These are phyloP conservation scores for Polytrichum formosum DNA, from an alignment of 225 moss, liverwort and hornwort species.

Conservation along the genomic window DNA sequence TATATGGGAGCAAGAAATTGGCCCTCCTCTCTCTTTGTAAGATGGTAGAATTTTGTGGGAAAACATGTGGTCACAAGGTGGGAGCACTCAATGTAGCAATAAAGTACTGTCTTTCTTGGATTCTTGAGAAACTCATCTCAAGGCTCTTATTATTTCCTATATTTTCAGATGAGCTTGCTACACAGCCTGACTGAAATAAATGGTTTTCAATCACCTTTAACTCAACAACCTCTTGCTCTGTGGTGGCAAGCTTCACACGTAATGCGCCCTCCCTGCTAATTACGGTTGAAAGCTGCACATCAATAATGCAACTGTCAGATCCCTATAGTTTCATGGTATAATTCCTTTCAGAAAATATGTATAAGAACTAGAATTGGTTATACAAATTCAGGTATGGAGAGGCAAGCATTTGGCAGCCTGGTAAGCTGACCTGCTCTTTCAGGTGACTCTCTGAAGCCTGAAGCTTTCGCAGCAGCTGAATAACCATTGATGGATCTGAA, in stretches of 20 bases:
- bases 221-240: slow-evolving; percentile 76
- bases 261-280: slow-evolving; percentile 70
- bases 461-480: slow-evolving; percentile 73
- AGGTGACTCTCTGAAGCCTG: slow-evolving; percentile 63
- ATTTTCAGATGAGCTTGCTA: background rate
- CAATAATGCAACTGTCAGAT: background rate
- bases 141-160: too few relatives aligned
- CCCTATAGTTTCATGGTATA: slow-evolving; percentile 2
- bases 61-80: too few relatives aligned
- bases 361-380: background rate
- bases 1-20: too few relatives aligned
- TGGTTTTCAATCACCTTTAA: slow-evolving; percentile 53
- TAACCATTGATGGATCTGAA: slow-evolving; percentile 34
- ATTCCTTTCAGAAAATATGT: slow-evolving; percentile 1
- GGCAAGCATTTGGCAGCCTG: background rate
- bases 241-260: slow-evolving; percentile 72
- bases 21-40: too few relatives aligned
- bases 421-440: slow-evolving; percentile 67
- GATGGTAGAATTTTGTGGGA: too few relatives aligned
- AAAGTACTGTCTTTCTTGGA: too few relatives aligned
- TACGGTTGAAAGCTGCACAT: slow-evolving; percentile 52
- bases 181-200: slow-evolving; percentile 3
- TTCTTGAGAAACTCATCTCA: too few relatives aligned
- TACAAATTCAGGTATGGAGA: slow-evolving; percentile 5
- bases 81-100: too few relatives aligned